phyloP scores from a whole-genome alignment of 2,329 filamentous ascomycete genomes.

The Pseudopyrenochaeta lycopersici region DNA sequence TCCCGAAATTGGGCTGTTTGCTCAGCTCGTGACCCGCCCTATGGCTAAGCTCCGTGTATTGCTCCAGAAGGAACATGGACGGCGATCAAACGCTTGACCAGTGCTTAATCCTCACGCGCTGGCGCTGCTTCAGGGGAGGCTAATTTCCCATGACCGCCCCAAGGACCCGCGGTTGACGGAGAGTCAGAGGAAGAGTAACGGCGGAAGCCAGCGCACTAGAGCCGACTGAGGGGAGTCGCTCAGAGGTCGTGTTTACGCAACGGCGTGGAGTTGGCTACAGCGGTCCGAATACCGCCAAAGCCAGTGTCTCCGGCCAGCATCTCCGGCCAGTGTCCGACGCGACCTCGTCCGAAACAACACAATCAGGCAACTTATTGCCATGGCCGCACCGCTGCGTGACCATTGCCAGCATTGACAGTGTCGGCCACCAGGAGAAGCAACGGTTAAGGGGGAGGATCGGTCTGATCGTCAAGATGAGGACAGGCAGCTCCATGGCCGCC shows the following conservation, averaged over 20 bases:
- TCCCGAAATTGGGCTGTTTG: constrained; percentile 31
- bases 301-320: background rate
- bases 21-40: constrained; percentile 33
- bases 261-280: constrained; percentile 30
- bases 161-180: constrained; percentile 26
- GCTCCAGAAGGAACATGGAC: constrained; percentile 39
- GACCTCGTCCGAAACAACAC: constrained; percentile 12
- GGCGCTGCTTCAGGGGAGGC: constrained; percentile 41
- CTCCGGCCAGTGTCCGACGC: constrained; percentile 27
- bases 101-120: constrained; percentile 41
- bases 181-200: constrained; percentile 21
- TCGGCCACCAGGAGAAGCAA: constrained; percentile 1
- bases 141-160: constrained; percentile 33
- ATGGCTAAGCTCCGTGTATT: constrained; percentile 32
- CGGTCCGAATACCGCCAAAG: constrained; percentile 29
- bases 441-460: background rate
- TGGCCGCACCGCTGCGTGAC: constrained; percentile 8
- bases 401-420: constrained; percentile 10
- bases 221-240: constrained; percentile 11
- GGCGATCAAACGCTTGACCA: constrained; percentile 52
- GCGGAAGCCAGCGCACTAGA: constrained; percentile 33
- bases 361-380: background rate
- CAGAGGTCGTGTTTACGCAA: constrained; percentile 28
- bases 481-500: constrained; percentile 22
- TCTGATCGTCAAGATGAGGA: constrained; percentile 14